Evolutionary conservation across 2,329 filamentous ascomycete species (phyloP).

Genomic region (Alternaria sp.): DNA sequence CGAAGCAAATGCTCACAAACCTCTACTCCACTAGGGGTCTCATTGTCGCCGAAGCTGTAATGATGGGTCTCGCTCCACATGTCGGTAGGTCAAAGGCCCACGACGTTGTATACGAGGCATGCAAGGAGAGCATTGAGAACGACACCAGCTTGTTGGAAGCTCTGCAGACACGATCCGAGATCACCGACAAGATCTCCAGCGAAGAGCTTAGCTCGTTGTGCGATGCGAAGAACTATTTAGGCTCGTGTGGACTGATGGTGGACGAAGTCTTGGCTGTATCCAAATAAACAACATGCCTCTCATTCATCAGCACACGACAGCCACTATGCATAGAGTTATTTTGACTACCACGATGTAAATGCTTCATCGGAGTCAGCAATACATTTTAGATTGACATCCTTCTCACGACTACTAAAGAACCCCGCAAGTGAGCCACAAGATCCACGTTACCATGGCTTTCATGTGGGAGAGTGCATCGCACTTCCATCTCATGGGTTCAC

Average conservation of each 20-base stretch:
- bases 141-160: constrained; percentile 56
- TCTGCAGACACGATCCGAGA: constrained; percentile 52
- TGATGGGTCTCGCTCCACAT: constrained; percentile 66
- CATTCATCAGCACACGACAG: not conserved
- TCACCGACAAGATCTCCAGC: constrained; percentile 56
- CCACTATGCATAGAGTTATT: not conserved
- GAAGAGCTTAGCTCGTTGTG: constrained; percentile 62
- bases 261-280: constrained; percentile 46
- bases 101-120: constrained; percentile 65
- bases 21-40: constrained; percentile 61
- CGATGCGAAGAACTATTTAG: constrained; percentile 62
- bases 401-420: constrained; percentile 11
- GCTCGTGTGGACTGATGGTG: constrained; percentile 49
- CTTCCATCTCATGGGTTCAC: constrained; percentile 23
- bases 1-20: constrained; percentile 60
- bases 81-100: constrained; percentile 63
- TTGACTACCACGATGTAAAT: not conserved
- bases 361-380: constrained; percentile 21
- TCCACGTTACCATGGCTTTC: constrained; percentile 16
- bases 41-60: constrained; percentile 67
- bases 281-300: constrained; percentile 25
- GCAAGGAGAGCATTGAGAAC: constrained; percentile 59
- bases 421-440: constrained; percentile 24
- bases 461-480: constrained; percentile 6
- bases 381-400: not conserved